These are phyloP conservation scores for Ligustrum vulgare DNA, from an alignment of 257 asterid species.

Conservation along the genomic window DNA sequence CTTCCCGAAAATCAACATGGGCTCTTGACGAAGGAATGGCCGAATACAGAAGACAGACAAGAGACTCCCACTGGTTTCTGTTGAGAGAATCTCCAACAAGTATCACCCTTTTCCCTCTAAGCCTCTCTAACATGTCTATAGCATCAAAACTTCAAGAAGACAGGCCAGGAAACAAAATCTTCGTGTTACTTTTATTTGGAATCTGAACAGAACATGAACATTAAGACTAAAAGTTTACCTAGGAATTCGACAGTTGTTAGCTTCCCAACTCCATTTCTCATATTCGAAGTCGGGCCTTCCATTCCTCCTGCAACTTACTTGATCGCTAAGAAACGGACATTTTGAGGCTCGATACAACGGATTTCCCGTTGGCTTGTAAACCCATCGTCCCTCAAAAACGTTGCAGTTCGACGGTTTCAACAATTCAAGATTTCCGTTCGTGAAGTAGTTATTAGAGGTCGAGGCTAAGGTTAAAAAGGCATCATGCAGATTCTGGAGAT, in stretches of 20 bases:
- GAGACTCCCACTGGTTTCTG: constrained; percentile 30
- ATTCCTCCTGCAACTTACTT: constrained; percentile 24
- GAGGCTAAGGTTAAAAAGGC: not conserved
- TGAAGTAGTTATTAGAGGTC: not conserved
- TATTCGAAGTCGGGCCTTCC: constrained; percentile 27
- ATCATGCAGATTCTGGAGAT: not conserved
- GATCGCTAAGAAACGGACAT: constrained; percentile 27
- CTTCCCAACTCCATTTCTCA: constrained; percentile 31
- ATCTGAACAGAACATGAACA: not conserved
- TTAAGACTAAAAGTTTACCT: constrained; percentile 5
- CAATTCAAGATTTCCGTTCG: not conserved
- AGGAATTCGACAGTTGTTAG: constrained; percentile 21
- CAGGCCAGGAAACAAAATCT: not conserved
- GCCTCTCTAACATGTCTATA: constrained; percentile 23
- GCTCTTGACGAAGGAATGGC: constrained; percentile 25
- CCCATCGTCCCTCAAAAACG: constrained; percentile 8
- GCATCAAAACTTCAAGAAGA: constrained; percentile 18
- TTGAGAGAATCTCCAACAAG: constrained; percentile 30
- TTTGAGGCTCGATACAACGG: constrained; percentile 17
- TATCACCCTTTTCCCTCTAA: constrained; percentile 19
- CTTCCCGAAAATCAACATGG: constrained; percentile 12
- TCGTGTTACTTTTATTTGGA: not conserved
- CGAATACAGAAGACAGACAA: constrained; percentile 24
- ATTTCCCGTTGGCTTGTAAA: not conserved
- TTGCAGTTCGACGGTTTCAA: constrained; percentile 15